Base-by-base conservation (phyloP, 495 filamentous ascomycete species). In the Penicillium taxi region DNA sequence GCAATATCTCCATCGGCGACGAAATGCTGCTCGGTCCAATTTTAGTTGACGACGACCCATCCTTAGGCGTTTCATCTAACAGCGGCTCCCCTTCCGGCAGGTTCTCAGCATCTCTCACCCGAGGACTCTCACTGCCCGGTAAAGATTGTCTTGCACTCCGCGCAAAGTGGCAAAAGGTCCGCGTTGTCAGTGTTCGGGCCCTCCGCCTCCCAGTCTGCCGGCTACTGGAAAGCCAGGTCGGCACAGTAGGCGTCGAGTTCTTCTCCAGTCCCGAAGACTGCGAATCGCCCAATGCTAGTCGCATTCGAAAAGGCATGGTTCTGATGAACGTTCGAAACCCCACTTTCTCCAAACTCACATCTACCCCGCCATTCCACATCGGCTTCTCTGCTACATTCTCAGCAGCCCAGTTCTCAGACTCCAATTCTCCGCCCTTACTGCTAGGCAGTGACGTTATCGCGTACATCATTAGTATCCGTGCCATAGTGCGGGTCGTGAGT, bases 391-490 rank as follows among this genome's bases (percentile, higher is more conserved):
- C 71, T 6, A 60, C 58, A 7, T 75, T 77, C 39, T 32, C 55
- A 0, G 52, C 59, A 6, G 37, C 52, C 4, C 61, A 65, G 36
- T 71, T 71, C 36, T 52, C 60, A n/a, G 44, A 56, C 15, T 41
- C 57, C 14, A 36, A 61, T 29, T 64, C 63, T 22, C 60, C 60
- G 6, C 59, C 68, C 9, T 46, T 80, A 9, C 61, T 70, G 1
- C 60, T 80, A 0, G 77, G 78, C 9, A 73, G 66, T 9, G 64
- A 82, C 15, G 83, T 91, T 1, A 84, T 87, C 11, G 74, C 83
- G 1, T 95, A 95, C 45, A 78, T 86, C 23, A 86, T 82, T 9
- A 94, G 85, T 52, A 78, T 96, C n/a, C 75, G 91, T 11, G 78
- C 86, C 2, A 71, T 80, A 0, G 88, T 86, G 8, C 76, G 81